Conservation (phyloP, 2,329 filamentous ascomycete genomes). For the Elsinoe fawcettii region DNA sequence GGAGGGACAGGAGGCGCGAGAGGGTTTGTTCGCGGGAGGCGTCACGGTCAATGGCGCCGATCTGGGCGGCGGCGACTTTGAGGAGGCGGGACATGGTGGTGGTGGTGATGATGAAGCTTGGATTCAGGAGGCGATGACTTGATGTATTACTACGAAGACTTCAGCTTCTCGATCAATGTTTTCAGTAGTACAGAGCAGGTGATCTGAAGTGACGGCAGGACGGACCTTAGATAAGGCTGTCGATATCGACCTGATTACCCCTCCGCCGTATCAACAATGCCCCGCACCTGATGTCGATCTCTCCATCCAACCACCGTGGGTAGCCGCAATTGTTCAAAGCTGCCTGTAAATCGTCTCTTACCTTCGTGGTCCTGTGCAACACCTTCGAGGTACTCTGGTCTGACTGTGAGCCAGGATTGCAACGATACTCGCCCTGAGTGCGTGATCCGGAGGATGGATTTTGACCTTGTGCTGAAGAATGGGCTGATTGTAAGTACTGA, state of each 20-base stretch:
- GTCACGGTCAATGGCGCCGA: constrained; percentile 41
- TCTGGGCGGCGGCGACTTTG: constrained; percentile 48
- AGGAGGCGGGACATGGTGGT: constrained; percentile 34
- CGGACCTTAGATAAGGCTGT: not conserved
- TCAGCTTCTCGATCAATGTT: too few relatives aligned
- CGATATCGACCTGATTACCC: constrained; percentile 9
- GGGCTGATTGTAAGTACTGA: constrained; percentile 33
- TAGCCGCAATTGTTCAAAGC: not conserved
- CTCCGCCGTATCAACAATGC: constrained; percentile 13
- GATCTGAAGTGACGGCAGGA: not conserved
- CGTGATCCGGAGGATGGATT: constrained; percentile 20
- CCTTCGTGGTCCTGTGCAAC: too few relatives aligned
- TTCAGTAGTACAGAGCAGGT: too few relatives aligned
- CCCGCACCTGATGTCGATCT: constrained; percentile 3
- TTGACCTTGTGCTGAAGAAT: constrained; percentile 38
- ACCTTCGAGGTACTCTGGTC: too few relatives aligned
- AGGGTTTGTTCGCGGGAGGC: constrained; percentile 39
- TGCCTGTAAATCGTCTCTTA: not conserved
- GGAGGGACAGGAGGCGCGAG: constrained; percentile 43
- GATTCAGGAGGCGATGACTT: too few relatives aligned
- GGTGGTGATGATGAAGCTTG: constrained; percentile 21
- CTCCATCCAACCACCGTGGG: not conserved
- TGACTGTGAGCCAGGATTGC: not conserved
- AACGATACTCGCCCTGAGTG: not conserved
- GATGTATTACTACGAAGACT: too few relatives aligned